Evolutionary conservation across 495 filamentous ascomycete genomes (phyloP), one percentile per base, ranked within the genome.

Genomic region (Daldinia concentrica): DNA sequence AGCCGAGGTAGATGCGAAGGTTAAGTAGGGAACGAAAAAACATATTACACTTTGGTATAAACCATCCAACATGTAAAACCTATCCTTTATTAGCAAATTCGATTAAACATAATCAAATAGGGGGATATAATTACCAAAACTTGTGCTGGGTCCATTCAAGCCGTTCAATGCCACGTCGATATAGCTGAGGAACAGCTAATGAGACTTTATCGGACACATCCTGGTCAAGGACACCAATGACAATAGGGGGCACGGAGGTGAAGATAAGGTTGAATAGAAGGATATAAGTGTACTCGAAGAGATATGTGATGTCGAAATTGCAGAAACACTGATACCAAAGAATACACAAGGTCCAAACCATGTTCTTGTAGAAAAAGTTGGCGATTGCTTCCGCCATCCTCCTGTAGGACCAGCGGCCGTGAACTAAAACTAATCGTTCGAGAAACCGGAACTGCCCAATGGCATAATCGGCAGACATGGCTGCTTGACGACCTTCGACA

Each of bases 321-420:
- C 91, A 93, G 82, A 91, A 98, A 62, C 95, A 91, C 79, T 95
- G 94, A 82, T 92, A 99, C 96, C 95, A 99, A 85, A 98, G 97
- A 60, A 99, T 90, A 26, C 93, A 88, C 74, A 98, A 93, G 15
- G 94, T 97, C 96, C 96, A 99, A 56, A 98, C 90, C 82, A 99
- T 90, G 82, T 98, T 98, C 92, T 99, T 99, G 87, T 99, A 99
- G 84, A 99, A 99, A 87, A 99, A 99, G 78, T 99, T 99, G 75
- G 94, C 93, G 71, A 95, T 97, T 29, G 92, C 91, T 85, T 99
- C 96, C 56, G 89, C 94, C 78, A 98, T 82, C 70, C 96, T 90
- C 32, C 95, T 86, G 80, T 99, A 99, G 37, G 93, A 96, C 93
- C 95, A 99, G 67, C 96, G 88, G 41, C 96, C 96, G 78, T 99